Evolutionary conservation across 148 eudicot species (phyloP).

Genomic region (Nepenthes mirabilis): DNA sequence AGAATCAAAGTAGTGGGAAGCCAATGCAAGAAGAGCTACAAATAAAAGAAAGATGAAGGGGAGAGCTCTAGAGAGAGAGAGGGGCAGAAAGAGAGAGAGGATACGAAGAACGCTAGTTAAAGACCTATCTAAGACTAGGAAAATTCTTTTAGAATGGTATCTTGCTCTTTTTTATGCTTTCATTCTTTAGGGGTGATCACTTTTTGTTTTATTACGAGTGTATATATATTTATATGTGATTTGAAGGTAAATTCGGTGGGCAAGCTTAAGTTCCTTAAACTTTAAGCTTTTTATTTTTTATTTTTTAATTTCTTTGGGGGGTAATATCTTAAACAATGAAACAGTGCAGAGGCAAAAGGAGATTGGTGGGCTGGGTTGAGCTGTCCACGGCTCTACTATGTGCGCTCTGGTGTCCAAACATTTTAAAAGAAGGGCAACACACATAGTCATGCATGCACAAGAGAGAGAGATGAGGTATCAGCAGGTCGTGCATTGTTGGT

Average conservation of each 20-base stretch:
- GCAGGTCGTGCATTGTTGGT: slow-evolving; percentile 17
- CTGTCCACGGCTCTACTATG: slow-evolving; percentile 18
- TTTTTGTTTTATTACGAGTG: too few relatives aligned
- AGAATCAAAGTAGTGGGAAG: slow-evolving; percentile 28
- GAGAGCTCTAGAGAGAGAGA: slow-evolving; percentile 10
- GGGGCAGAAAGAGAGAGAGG: slow-evolving; percentile 3
- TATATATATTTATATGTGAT: too few relatives aligned
- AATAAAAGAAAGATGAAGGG: slow-evolving; percentile 15
- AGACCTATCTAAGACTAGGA: slow-evolving; percentile 7
- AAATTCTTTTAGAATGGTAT: slow-evolving; percentile 17
- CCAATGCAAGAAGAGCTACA: slow-evolving; percentile 4
- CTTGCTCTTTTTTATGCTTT: neutral
- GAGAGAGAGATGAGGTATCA: slow-evolving; percentile 11
- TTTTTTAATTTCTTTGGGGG: slow-evolving; percentile 4
- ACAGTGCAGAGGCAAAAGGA: neutral
- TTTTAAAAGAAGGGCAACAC: neutral
- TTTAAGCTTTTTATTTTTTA: neutral
- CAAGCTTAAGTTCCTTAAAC: too few relatives aligned
- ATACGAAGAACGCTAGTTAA: slow-evolving; percentile 6
- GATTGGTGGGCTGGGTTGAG: slow-evolving; percentile 1
- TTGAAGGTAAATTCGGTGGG: too few relatives aligned
- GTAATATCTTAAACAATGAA: neutral
- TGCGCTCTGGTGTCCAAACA: too few relatives aligned
- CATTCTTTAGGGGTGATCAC: too few relatives aligned
- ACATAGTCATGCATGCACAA: slow-evolving; percentile 30